Evolutionary conservation across 495 filamentous ascomycete genomes (phyloP).

Genomic region (Parathielavia appendiculata): DNA sequence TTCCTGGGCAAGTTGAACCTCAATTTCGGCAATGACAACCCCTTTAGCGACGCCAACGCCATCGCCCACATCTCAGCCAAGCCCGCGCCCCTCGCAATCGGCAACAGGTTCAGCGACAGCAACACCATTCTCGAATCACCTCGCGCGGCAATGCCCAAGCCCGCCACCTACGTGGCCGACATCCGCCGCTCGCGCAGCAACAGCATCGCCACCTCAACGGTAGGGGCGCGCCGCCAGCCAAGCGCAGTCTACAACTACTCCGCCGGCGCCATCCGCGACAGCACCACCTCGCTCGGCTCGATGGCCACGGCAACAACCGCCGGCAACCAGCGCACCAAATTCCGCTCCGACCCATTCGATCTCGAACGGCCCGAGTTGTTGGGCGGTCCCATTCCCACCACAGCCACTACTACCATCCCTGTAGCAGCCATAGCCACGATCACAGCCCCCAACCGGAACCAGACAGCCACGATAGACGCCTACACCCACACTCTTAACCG

Average conservation of each 20-base stretch:
- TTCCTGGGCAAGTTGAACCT: slow-evolving; percentile 41
- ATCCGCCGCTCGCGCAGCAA: slow-evolving; percentile 42
- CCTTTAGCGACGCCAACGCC: slow-evolving; percentile 43
- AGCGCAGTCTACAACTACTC: slow-evolving; percentile 19
- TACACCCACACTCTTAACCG: slow-evolving; percentile 12
- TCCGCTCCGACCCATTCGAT: slow-evolving; percentile 64
- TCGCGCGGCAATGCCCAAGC: slow-evolving; percentile 18
- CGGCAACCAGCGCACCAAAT: slow-evolving; percentile 39
- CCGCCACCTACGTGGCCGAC: slow-evolving; percentile 39
- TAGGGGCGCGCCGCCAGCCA: slow-evolving; percentile 14
- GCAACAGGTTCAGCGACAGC: slow-evolving; percentile 37
- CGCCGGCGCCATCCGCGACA: slow-evolving; percentile 26
- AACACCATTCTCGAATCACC: slow-evolving; percentile 41
- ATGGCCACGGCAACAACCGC: slow-evolving; percentile 20
- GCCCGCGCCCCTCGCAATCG: slow-evolving; percentile 32
- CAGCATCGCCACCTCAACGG: slow-evolving; percentile 13
- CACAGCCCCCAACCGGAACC: slow-evolving; percentile 13
- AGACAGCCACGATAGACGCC: background rate
- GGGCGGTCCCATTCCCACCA: slow-evolving; percentile 13
- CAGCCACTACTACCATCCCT: slow-evolving; percentile 13
- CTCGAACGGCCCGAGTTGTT: slow-evolving; percentile 52
- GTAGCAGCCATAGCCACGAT: slow-evolving; percentile 21
- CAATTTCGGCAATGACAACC: slow-evolving; percentile 31
- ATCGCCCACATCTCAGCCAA: slow-evolving; percentile 37
- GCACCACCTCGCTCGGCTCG: slow-evolving; percentile 29